Percentiles rank a stretch among this genome's conserved stretches.
Conservation (phyloP, 2,329 filamentous ascomycete genomes). For the Aspergillus arachidicola region DNA sequence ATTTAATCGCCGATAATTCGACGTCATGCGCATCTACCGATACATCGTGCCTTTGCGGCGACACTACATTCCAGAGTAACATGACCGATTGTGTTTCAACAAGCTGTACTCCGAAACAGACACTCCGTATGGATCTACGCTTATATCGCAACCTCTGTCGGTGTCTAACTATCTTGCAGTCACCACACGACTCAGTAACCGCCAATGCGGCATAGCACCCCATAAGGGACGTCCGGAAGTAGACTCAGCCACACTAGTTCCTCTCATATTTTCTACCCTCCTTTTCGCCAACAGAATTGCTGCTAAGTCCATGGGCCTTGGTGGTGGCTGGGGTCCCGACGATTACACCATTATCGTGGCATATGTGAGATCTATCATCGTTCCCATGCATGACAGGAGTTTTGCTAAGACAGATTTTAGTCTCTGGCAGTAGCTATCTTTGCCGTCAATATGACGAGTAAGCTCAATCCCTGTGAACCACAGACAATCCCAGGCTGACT, state of each 20-base stretch:
- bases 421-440: conserved; percentile 14
- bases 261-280: conserved; percentile 17
- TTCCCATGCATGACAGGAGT: not conserved
- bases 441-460: conserved; percentile 17
- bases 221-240: conserved; percentile 13
- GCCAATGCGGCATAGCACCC: conserved; percentile 14
- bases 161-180: not conserved
- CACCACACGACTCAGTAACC: conserved; percentile 9
- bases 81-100: conserved; percentile 6
- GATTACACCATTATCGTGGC: conserved; percentile 21
- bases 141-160: not conserved
- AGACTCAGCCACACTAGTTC: conserved; percentile 16
- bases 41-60: conserved; percentile 11
- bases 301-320: conserved; percentile 17
- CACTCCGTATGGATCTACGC: conserved; percentile 8
- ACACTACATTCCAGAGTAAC: not conserved
- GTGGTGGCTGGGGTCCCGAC: conserved; percentile 21
- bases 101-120: conserved; percentile 6
- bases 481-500: not conserved
- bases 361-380: conserved; percentile 14
- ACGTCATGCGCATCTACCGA: conserved; percentile 3
- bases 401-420: conserved; percentile 6
- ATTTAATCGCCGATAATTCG: not conserved
- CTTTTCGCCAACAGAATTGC: conserved; percentile 18
- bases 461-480: not conserved